Evolutionary conservation across 805 yeast genomes (phyloP).

Genomic region (Hanseniaspora jakobsenii): DNA sequence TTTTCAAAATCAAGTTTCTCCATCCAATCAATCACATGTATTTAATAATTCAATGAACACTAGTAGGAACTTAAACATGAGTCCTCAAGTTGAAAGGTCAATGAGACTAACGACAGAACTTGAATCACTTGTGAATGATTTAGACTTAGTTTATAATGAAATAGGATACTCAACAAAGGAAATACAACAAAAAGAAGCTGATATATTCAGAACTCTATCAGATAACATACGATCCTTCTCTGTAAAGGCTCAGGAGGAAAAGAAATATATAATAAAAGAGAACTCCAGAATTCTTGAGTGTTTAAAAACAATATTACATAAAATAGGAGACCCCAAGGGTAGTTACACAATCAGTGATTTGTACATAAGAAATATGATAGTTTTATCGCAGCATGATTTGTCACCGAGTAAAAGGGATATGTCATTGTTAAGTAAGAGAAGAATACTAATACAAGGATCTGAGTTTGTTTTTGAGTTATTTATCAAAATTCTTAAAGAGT

Average conservation of each 20-base stretch:
- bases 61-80: constrained; percentile 19
- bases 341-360: constrained; percentile 33
- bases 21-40: constrained; percentile 3
- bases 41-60: constrained; percentile 14
- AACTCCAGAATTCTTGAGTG: constrained; percentile 24
- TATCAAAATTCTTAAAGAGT: constrained; percentile 6
- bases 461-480: constrained; percentile 23
- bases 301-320: constrained; percentile 26
- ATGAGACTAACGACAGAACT: constrained; percentile 25
- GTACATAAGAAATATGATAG: constrained; percentile 31
- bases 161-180: constrained; percentile 47
- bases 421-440: constrained; percentile 28
- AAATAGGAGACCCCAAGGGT: constrained; percentile 30
- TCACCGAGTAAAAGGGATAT: constrained; percentile 28
- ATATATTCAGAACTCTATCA: constrained; percentile 39
- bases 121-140: constrained; percentile 29
- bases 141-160: constrained; percentile 37
- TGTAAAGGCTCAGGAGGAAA: constrained; percentile 30
- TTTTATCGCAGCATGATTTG: constrained; percentile 16
- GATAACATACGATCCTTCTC: constrained; percentile 37
- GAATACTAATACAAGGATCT: constrained; percentile 26
- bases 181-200: constrained; percentile 37
- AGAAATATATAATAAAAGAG: constrained; percentile 24
- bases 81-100: constrained; percentile 23
- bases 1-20: constrained; percentile 10